Conservation (phyloP, 176 grass and related monocot genomes). For the Tillandsia fasciculata region DNA sequence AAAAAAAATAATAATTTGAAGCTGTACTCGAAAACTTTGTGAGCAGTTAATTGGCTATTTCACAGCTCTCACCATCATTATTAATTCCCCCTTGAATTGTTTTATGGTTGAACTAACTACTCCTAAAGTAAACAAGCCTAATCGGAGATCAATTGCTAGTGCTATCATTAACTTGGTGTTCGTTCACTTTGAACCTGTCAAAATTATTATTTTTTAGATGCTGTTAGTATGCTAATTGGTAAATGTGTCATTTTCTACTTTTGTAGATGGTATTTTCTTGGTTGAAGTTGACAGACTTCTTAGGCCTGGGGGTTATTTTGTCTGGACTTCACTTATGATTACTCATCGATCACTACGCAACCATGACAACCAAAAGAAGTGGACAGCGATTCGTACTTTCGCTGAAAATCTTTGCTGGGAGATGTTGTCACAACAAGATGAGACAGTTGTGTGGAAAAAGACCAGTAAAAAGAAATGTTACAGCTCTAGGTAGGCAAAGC, state of each 20-base stretch:
- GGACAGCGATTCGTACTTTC: conserved; percentile 48
- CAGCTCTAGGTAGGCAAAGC: conserved; percentile 46
- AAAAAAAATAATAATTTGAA: too few relatives aligned
- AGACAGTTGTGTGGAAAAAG: conserved; percentile 99
- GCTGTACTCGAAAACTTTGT: too few relatives aligned
- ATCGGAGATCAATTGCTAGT: too few relatives aligned
- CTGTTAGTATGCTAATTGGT: conserved; percentile 8
- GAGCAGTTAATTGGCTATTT: too few relatives aligned
- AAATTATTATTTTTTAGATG: too few relatives aligned
- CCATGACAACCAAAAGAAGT: conserved; percentile 96
- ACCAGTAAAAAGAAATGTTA: conserved; percentile 69
- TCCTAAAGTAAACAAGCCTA: too few relatives aligned
- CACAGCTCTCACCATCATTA: too few relatives aligned
- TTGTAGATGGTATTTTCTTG: conserved; percentile 84
- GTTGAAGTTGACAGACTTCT: conserved; percentile 95
- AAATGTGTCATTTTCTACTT: conserved; percentile 9
- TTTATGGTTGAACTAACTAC: too few relatives aligned
- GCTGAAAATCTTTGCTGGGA: conserved; percentile 88
- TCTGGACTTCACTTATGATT: conserved; percentile 85
- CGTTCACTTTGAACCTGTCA: too few relatives aligned
- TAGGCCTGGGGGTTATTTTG: conserved; percentile 94
- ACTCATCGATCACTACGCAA: conserved; percentile 81
- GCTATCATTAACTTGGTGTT: too few relatives aligned
- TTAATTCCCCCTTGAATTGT: too few relatives aligned
- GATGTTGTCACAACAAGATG: conserved; percentile 94